Conservation (phyloP, 495 filamentous ascomycete genomes). For the Bacidia gigantensis region DNA sequence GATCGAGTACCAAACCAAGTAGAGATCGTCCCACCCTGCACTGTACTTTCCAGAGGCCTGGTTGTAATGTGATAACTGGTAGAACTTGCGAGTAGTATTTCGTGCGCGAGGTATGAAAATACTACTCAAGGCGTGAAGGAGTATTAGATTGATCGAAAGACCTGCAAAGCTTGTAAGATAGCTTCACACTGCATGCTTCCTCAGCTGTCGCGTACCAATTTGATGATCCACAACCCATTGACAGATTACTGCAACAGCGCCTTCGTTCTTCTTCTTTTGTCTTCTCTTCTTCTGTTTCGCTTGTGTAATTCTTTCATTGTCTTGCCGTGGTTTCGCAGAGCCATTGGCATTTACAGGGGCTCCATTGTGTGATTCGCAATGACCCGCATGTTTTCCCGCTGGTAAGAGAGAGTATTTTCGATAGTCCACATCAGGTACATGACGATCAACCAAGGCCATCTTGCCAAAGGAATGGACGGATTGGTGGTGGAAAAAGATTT, state of each 20-base stretch:
- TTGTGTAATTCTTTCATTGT: neutral
- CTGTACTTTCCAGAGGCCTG: slow-evolving; percentile 49
- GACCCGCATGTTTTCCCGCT: neutral
- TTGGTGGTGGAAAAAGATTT: neutral
- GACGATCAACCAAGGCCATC: neutral
- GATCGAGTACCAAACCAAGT: slow-evolving; percentile 66
- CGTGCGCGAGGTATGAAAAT: slow-evolving; percentile 64
- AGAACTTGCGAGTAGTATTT: slow-evolving; percentile 69
- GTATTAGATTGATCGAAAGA: slow-evolving; percentile 62
- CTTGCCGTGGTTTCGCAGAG: neutral
- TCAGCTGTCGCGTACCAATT: slow-evolving; percentile 30
- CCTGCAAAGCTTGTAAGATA: slow-evolving; percentile 33
- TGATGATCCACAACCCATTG: slow-evolving; percentile 40
- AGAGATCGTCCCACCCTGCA: slow-evolving; percentile 65
- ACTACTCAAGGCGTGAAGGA: slow-evolving; percentile 65
- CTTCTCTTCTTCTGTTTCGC: slow-evolving; percentile 3
- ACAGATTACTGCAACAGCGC: slow-evolving; percentile 7
- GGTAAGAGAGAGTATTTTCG: neutral
- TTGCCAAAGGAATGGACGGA: neutral
- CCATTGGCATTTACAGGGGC: neutral
- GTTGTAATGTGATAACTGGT: slow-evolving; percentile 72
- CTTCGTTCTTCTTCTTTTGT: slow-evolving; percentile 7
- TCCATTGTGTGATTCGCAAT: neutral
- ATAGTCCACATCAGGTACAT: neutral
- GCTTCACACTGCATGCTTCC: neutral